Evolutionary conservation across 176 grass and related monocot genomes (phyloP), one percentile per base, ranked within the genome.

Genomic region (Oryza brachyantha): DNA sequence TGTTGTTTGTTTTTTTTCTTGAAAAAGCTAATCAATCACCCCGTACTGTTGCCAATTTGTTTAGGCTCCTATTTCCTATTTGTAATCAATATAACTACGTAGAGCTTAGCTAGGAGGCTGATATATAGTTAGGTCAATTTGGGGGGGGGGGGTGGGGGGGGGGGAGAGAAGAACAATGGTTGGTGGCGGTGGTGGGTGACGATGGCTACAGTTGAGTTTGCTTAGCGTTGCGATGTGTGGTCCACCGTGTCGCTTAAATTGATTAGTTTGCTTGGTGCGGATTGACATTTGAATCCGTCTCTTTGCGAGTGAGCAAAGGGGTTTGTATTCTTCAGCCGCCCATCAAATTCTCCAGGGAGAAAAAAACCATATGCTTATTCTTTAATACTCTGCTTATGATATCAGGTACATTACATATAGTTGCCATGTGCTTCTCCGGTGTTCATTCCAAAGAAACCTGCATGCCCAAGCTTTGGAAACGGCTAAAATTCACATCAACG

Each of bases 251-350:
- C 74, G 63, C 81, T 61, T 21, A 25, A 25, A 45, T 74, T 54
- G 75, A 66, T 70, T 62, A 7, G 31, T 38, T 67, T 29, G 64
- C 21, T 57, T 57, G 86, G 35, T 88, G 76, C 31, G 32, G 64
- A 75, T 88, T 69, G 76, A 84, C 81, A 63, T 80, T 88, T 88
- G 81, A 75, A 81, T 84, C 55, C 43, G 58, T 88, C 81, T 29
- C 26, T 52, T 64, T 10, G 65, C 58, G n/a, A 45, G 54, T 12
- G 7, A 75, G 43, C 52, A 11, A 70, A 78, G 5, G 25, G 10
- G 21, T 24, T 16, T 10, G 21, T 73, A 40, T 61, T 66, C 22
- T 52, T 38, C 29, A 48, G 68, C 75, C 24, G 76, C 39, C 29
- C 8, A 79, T 42, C 41, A 25, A 31, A 66, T 64, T 64, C 19